phyloP scores from a whole-genome alignment of 2,329 filamentous ascomycete genomes.

The Cladosporium phlei region DNA sequence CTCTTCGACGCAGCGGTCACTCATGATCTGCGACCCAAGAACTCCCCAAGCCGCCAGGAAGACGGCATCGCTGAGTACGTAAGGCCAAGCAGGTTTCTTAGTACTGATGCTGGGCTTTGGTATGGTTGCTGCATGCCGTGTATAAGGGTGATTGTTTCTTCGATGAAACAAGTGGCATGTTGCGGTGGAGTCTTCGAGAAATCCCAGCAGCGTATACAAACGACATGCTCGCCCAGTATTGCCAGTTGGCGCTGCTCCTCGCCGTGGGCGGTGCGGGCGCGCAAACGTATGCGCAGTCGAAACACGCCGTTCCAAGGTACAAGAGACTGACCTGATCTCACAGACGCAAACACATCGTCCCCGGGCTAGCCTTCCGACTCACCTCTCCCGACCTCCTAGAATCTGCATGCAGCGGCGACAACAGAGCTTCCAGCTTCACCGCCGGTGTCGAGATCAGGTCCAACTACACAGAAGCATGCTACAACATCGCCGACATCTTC shows the following conservation, averaged over 20 bases:
- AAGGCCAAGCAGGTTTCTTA: not conserved
- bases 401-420: not conserved
- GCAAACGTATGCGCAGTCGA: not conserved
- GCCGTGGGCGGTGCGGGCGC: not conserved
- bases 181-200: not conserved
- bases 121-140: not conserved
- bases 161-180: not conserved
- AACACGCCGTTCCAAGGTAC: not conserved
- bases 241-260: not conserved
- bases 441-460: not conserved
- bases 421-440: not conserved
- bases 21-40: not conserved
- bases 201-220: not conserved
- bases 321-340: not conserved
- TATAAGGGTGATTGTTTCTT: not conserved
- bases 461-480: not conserved
- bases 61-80: not conserved
- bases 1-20: too few species aligned
- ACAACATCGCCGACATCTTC: not conserved
- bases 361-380: not conserved
- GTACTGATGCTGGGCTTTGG: not conserved
- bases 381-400: not conserved
- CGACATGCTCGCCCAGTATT: not conserved
- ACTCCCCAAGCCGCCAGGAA: not conserved
- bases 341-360: not conserved